Conservation (phyloP, 2,329 filamentous ascomycete species). For the Passalora sequoiae region DNA sequence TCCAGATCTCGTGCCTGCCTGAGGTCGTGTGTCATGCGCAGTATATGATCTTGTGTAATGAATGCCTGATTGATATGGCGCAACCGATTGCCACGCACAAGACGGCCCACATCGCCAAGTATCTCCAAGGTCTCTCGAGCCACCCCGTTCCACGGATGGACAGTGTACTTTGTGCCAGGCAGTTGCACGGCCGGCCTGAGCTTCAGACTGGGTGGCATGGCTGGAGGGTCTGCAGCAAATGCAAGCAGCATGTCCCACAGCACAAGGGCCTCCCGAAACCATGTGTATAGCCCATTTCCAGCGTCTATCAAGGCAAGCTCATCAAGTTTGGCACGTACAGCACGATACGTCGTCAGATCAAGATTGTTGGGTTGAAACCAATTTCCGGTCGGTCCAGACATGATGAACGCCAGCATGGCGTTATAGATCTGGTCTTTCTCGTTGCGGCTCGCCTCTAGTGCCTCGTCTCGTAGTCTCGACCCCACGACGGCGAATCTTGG, state of each 20-base stretch:
- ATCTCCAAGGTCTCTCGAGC: conserved; percentile 42
- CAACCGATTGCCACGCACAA: conserved; percentile 21
- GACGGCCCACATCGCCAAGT: conserved; percentile 44
- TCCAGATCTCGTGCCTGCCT: conserved; percentile 42
- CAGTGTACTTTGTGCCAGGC: conserved; percentile 11
- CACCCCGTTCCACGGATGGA: conserved; percentile 45
- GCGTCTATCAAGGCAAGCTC: conserved; percentile 10
- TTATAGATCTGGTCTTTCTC: conserved; percentile 20
- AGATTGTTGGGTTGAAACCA: conserved; percentile 56
- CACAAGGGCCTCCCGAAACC: conserved; percentile 54
- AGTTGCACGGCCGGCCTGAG: conserved; percentile 33
- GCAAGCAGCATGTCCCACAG: conserved; percentile 51
- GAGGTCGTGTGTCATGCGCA: conserved; percentile 18
- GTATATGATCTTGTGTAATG: conserved; percentile 21
- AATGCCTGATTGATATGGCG: conserved; percentile 17
- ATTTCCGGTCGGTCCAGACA: conserved; percentile 56
- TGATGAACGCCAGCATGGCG: conserved; percentile 50
- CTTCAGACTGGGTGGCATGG: conserved; percentile 40
- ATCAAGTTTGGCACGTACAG: conserved; percentile 26
- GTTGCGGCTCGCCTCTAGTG: conserved; percentile 19
- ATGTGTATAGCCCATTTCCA: conserved; percentile 36
- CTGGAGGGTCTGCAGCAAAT: conserved; percentile 43
- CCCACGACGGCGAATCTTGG: conserved; percentile 23
- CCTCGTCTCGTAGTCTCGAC: conserved; percentile 21
- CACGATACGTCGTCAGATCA: conserved; percentile 45